Evolutionary conservation across 768 basidiomycete genomes (phyloP), one percentile per base, ranked within the genome.

Genomic region (Lactifluus pinguis): DNA sequence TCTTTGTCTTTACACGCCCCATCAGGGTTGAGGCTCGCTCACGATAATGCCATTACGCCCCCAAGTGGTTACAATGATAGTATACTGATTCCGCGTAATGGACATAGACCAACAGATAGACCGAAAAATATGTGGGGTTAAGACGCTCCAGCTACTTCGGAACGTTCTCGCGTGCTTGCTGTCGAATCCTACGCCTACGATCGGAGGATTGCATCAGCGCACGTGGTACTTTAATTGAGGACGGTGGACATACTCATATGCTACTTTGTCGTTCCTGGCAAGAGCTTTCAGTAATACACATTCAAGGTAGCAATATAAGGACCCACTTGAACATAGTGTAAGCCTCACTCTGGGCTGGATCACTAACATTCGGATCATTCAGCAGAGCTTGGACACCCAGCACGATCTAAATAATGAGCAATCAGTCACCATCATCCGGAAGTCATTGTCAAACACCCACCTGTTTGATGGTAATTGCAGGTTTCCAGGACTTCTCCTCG

Each of bases 401-500:
- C 30, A 97, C 76, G 67, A 99, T 95, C 97, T 99, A 30, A 25
- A 49, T 48, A 49, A 30, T 21, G 21, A 13, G 19, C 10, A 30
- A 49, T 53, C 14, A 57, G 39, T 41, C 39, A 47, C 42, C 53
- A 36, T 10, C 30, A 50, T 36, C 47, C 13, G 52, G 32, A 32
- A n/a, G 30, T 36, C 8, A 29, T 34, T 36, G 11, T 36, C 49
- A 5, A 49, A 57, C 38, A 65, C 75, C 42, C 29, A 89, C 95
- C 81, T 98, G 97, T 73, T 98, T 99, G 76, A 99, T 94, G 2
- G 97, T 98, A 68, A 99, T 98, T 7, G 94, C 91, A 29, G 97
- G 94, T 71, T 98, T 98, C 97, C 97, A 99, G 1, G 87, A 87
- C 72, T 99, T 98, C 75, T 99, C 97, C 71, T 99, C 97, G 69